A percentile compares a stretch with the other conserved stretches of the same genome.
These are phyloP conservation scores for Alternaria burnsii DNA, from an alignment of 2,329 filamentous ascomycete genomes.

Conservation along the genomic window DNA sequence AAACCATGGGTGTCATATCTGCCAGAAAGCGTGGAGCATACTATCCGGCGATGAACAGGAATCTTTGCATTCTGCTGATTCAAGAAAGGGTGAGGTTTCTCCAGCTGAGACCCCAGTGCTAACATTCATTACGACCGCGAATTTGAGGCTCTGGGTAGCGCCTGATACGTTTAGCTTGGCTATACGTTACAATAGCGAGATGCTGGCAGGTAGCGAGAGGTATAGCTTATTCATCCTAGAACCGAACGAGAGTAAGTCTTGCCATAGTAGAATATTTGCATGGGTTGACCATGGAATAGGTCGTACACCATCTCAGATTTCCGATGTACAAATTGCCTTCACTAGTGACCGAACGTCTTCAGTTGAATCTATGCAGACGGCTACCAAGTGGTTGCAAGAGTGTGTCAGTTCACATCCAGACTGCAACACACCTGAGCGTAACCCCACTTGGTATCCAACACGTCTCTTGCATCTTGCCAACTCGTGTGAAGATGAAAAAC, in stretches of 20 bases:
- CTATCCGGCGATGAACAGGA: neutral
- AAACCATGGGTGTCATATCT: neutral
- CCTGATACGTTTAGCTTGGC: neutral
- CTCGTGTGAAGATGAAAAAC: neutral
- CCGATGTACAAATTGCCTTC: neutral
- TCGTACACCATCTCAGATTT: neutral
- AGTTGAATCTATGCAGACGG: neutral
- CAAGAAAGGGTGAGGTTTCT: neutral
- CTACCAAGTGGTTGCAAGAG: conserved; percentile 4
- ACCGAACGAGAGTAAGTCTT: neutral
- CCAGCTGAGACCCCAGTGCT: neutral
- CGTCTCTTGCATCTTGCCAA: conserved; percentile 14
- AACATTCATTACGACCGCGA: neutral
- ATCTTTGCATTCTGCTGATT: neutral
- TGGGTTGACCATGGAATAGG: neutral
- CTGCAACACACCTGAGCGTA: neutral
- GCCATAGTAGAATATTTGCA: neutral
- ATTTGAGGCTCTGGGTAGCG: neutral
- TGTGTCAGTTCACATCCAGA: conserved; percentile 1
- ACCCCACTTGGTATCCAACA: conserved; percentile 14
- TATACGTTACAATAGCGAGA: neutral
- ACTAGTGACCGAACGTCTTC: conserved; percentile 1
- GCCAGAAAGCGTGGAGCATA: too few species aligned
- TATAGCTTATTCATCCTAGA: neutral
- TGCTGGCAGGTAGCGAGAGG: too few species aligned